These are phyloP conservation scores for Taphrina betulina DNA, from an alignment of 1,139 yeast genomes.

Conservation along the genomic window DNA sequence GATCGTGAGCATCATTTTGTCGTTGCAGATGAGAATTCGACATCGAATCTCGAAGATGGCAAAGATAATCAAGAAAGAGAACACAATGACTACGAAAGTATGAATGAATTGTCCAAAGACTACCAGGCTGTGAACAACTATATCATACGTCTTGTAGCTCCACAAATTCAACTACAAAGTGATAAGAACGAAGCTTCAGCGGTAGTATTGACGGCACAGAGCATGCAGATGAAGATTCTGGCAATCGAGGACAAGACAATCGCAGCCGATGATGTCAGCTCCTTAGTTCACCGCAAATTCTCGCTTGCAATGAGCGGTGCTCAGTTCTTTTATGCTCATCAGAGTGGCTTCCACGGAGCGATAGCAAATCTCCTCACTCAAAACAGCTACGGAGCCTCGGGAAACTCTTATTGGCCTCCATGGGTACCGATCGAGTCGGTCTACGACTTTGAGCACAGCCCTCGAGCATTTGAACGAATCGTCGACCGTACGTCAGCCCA, in stretches of 20 bases:
- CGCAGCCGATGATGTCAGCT: constrained; percentile 52
- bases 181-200: constrained; percentile 64
- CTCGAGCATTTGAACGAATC: constrained; percentile 58
- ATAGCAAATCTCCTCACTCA: constrained; percentile 49
- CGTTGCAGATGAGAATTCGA: constrained; percentile 33
- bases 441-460: constrained; percentile 55
- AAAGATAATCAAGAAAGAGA: background rate
- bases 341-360: constrained; percentile 50
- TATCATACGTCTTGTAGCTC: constrained; percentile 69
- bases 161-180: constrained; percentile 80
- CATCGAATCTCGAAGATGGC: background rate
- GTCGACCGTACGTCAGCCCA: constrained; percentile 65
- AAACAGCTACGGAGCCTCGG: constrained; percentile 47
- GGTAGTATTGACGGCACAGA: constrained; percentile 68
- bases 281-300: constrained; percentile 65
- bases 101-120: constrained; percentile 56
- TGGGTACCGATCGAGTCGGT: constrained; percentile 59
- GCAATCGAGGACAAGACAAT: constrained; percentile 53
- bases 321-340: constrained; percentile 65
- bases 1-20: constrained; percentile 36
- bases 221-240: constrained; percentile 66
- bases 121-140: constrained; percentile 62
- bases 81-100: constrained; percentile 12
- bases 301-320: constrained; percentile 70
- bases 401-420: constrained; percentile 40